Evolutionary conservation across 805 yeast genomes (phyloP), one percentile per base, ranked within the genome.

Genomic region (Pichia manshurica): DNA sequence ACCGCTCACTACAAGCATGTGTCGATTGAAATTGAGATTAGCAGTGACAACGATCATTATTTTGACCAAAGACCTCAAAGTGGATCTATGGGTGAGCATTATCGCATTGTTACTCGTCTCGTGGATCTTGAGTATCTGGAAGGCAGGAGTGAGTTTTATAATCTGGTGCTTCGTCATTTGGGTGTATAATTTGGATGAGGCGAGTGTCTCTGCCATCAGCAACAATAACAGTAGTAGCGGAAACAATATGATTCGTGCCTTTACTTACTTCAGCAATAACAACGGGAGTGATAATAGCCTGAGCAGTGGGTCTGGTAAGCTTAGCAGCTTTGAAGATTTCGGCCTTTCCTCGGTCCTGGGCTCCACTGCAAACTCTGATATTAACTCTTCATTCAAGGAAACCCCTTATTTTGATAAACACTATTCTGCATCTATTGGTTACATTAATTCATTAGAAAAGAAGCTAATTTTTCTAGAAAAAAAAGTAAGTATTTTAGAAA

Each of bases 161-260:
- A 32, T 47, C n/a, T 52, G 56, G 53, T 37, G 33, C 20, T 36
- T 42, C 21, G 38, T 47, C 2, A 33, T 53, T 4, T 53, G 56
- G 55, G 20, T 52, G 5, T 52, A 52, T 23, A 47, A 50, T 20
- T 29, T 53, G n/a, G 25, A 52, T n/a, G 49, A 44, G 6, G 19
- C 33, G 9, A 22, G 15, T 4, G n/a, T 12, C 6, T 10, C 7
- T 13, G 28, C n/a, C 22, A 7, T 4, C 5, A 23, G 10, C 12
- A 19, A 22, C 13, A 13, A 23, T 21, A 23, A 6, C 22, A 17
- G 31, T 36, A n/a, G 15, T 23, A n/a, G 22, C 17, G 41, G 31
- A 12, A 22, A 4, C 9, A 33, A 17, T 33, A 9, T 17, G 17
- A n/a, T 33, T 13, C 6, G 20, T 8, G 36, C 36, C 20, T 17